Evolutionary conservation across 352 stramenopile genomes (phyloP).

Genomic region (Phytopythium aichiense): DNA sequence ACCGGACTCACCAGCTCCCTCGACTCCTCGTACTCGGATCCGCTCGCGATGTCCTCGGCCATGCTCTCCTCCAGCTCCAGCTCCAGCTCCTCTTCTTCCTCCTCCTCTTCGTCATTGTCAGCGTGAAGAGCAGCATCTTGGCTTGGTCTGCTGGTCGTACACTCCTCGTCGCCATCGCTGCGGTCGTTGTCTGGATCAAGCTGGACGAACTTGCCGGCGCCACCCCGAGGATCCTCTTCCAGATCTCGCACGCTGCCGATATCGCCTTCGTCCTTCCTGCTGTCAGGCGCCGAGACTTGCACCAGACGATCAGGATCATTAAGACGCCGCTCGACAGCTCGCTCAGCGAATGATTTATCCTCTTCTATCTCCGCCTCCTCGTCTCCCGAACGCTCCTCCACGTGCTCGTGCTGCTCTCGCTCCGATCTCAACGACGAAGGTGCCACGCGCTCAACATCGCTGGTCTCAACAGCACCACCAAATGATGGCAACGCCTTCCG

Average conservation of each 20-base stretch:
- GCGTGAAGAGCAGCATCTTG: neutral
- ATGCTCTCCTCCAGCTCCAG: conserved; percentile 41
- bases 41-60: conserved; percentile 49
- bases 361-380: conserved; percentile 7
- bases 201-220: neutral
- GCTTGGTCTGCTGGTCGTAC: neutral
- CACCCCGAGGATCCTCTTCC: neutral
- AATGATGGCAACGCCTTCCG: neutral
- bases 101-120: neutral
- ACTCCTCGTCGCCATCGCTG: neutral
- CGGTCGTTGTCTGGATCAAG: neutral
- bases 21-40: conserved; percentile 55
- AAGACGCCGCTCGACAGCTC: neutral
- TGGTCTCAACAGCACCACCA: neutral
- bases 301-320: neutral
- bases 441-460: neutral
- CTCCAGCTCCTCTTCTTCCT: conserved; percentile 22
- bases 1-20: conserved; percentile 15
- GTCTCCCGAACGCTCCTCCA: conserved; percentile 2
- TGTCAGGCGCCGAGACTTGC: conserved; percentile 3
- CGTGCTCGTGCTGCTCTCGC: neutral
- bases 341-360: neutral
- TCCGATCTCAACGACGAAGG: neutral
- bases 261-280: conserved; percentile 5
- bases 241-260: neutral